Evolutionary conservation across 208 protist species (phyloP), one percentile per base, ranked within the genome.

Genomic region (Trypanosoma conorhini): DNA sequence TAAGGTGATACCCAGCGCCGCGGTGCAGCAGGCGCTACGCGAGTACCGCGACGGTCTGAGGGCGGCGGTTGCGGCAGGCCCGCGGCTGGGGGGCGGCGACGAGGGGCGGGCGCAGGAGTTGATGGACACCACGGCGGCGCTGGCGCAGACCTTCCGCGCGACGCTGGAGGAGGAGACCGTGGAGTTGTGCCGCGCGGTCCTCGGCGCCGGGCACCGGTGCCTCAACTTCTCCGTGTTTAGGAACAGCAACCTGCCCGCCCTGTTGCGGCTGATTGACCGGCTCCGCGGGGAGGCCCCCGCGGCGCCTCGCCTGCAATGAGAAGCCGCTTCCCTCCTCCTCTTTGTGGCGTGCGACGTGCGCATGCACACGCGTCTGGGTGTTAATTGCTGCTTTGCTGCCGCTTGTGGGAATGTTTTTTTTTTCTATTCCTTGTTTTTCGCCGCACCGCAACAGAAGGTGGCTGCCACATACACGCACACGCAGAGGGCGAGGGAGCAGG

Each of bases 181-280:
- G 52, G 51, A 4, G 19, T 15, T 83, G 54, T 74, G 68, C 15
- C 40, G 61, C 17, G 38, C 54, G 21, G 58, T 84, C 19, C 38
- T 72, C 52, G 54, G 50, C 15, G 19, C 4, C 19, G 77, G 77
- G 22, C 77, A 82, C 69, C 33, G 62, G 30, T 73, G 77, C 44
- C 21, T 85, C 21, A 77, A 85, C 64, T 81, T 85, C 62, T 77
- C 79, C 19, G 58, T 72, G 10, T 85, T 82, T 50, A 71, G 68
- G 50, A 84, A 82, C 61, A 73, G 58, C 17, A 77, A 73, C 40
- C 69, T 70, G 12, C 64, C 69, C 28, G 61, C 69, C 0, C 22
- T 88, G 10, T 71, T 69, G 13, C 76, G 63, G 19, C 76, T 83
- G 15, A 72, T 76, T 22, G 44, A 62, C 21, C 24, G 62, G 21